Conservation (phyloP, 208 protist species). For the Borovskyia barvae region DNA sequence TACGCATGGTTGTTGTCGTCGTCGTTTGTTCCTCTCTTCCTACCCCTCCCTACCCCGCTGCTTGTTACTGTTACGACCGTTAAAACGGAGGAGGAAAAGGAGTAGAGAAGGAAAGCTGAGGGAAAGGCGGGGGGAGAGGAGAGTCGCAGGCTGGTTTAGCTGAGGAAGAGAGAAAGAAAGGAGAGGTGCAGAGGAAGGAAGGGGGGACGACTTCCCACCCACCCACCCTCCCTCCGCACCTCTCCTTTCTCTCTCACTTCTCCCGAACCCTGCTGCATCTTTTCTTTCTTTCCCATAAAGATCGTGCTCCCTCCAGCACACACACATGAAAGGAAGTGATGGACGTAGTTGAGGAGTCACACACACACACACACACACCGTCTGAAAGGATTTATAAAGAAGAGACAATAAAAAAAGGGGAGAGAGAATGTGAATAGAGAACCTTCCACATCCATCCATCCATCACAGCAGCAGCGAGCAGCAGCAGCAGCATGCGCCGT, state of each 20-base stretch:
- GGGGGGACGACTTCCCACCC: slow-evolving; percentile 2
- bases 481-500: too few relatives aligned
- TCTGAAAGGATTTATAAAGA: neutral
- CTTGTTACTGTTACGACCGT: too few relatives aligned
- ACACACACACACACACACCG: neutral
- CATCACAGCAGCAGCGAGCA: too few relatives aligned
- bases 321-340: neutral
- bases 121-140: slow-evolving; percentile 3
- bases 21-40: too few relatives aligned
- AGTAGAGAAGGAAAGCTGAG: neutral
- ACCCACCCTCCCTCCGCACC: neutral
- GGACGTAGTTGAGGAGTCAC: too few relatives aligned
- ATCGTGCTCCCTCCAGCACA: too few relatives aligned
- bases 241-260: too few relatives aligned
- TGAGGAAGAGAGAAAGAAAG: neutral
- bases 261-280: neutral
- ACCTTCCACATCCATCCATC: too few relatives aligned
- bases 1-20: too few relatives aligned
- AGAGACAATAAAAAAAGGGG: neutral
- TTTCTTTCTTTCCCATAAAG: neutral
- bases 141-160: neutral
- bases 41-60: too few relatives aligned
- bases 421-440: too few relatives aligned
- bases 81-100: neutral
- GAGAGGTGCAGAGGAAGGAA: neutral